Evolutionary conservation across 2,329 filamentous ascomycete genomes (phyloP), one percentile per base, ranked within the genome.

Genomic region (Alternaria rosae): DNA sequence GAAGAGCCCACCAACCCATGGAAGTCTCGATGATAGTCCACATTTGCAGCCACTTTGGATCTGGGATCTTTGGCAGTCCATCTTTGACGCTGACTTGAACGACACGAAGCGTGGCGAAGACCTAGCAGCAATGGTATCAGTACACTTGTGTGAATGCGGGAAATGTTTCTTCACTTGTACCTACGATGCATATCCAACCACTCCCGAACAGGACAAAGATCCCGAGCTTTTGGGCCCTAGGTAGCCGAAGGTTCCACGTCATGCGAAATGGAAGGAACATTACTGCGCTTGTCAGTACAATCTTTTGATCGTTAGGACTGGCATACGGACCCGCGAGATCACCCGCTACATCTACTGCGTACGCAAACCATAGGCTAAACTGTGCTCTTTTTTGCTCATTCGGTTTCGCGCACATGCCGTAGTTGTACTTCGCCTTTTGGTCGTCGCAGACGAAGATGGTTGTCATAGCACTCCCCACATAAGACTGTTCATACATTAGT

Each of bases 161-260:
- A 25, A 45, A 21, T 13, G 12, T n/a, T n/a, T 21, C 43, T 12
- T 25, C 11, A 9, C n/a, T n/a, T 7, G 23, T 25, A 15, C 25
- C 23, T 42, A 44, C 23, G 2, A 32, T 54, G 2, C 38, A 30
- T 8, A 54, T 43, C 38, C 23, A 54, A 4, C 56, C 56, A 10
- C 56, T 53, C 59, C 69, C 67, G 53, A 73, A 74, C 4, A 72
- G 45, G 7, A 66, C 55, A 20, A 73, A 73, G 38, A 80, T 72
- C 6, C 72, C 75, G 12, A 75, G 17, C 45, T 80, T 80, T 50
- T 78, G 71, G 9, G 57, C 57, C 8, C 52, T 54, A 1, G 76
- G 70, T 67, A 80, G 76, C 21, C 75, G 73, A 2, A 80, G 69
- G n/a, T 76, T 76, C 73, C 75, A 79, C 12, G 76, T 78, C 1